A percentile compares a stretch with the other conserved stretches of the same genome.
Evolutionary conservation across 768 basidiomycete species (phyloP).

Genomic region (Cystobasidium tubakii): DNA sequence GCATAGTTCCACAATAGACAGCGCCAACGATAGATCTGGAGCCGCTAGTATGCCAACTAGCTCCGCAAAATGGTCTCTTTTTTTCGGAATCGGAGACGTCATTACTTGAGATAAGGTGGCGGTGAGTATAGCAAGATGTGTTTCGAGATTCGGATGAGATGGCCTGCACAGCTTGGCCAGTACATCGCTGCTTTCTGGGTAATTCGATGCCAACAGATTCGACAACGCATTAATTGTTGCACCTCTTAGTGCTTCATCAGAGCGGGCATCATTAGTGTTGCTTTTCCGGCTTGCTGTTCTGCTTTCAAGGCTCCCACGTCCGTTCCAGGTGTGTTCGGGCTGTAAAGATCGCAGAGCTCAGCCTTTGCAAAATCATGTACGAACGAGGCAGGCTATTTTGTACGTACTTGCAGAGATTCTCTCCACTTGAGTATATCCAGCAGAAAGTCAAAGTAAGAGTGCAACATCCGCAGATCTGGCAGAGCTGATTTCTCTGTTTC

Average conservation of each 20-base stretch:
- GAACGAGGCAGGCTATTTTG: no score
- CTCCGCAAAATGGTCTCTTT: background rate
- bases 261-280: background rate
- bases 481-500: background rate
- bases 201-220: background rate
- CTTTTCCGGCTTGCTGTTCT: background rate
- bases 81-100: no score
- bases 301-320: background rate
- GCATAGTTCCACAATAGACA: constrained; percentile 82
- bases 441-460: background rate
- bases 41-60: constrained; percentile 15
- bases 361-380: background rate
- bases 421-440: background rate
- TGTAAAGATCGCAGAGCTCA: background rate
- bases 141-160: background rate
- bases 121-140: background rate
- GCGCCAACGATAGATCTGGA: constrained; percentile 59
- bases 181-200: background rate
- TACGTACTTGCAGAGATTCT: background rate
- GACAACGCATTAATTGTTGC: background rate
- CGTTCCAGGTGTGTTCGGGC: background rate
- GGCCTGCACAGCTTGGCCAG: no score
- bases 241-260: background rate
- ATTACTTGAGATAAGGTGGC: background rate
- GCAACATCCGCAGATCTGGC: background rate